A percentile compares a stretch with the other conserved stretches of the same genome.
Evolutionary conservation across 2,329 filamentous ascomycete species (phyloP).

Genomic region (Graphilbum sp.): DNA sequence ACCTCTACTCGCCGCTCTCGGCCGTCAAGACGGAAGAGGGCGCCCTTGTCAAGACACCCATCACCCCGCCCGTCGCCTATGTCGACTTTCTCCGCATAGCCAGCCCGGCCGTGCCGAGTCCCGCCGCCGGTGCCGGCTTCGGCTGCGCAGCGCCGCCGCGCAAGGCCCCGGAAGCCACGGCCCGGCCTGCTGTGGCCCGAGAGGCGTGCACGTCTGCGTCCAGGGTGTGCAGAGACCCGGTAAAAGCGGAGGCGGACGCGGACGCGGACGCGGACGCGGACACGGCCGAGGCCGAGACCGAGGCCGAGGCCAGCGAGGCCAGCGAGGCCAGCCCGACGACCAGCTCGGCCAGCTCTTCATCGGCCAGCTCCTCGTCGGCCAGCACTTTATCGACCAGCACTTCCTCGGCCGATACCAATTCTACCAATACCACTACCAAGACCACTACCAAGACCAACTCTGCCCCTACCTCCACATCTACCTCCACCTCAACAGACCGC

Average conservation of each 20-base stretch:
- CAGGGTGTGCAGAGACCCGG: not conserved
- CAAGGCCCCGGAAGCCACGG: too few species aligned
- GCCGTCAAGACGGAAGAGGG: slow-evolving; percentile 53
- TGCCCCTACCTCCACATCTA: slow-evolving; percentile 42
- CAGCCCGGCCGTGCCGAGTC: slow-evolving; percentile 9
- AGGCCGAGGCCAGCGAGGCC: too few species aligned
- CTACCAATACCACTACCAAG: too few species aligned
- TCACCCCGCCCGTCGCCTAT: slow-evolving; percentile 80
- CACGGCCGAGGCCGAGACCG: slow-evolving; percentile 11
- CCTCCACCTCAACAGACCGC: slow-evolving; percentile 36
- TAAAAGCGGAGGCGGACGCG: not conserved
- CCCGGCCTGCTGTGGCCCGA: too few species aligned
- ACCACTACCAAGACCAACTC: too few species aligned
- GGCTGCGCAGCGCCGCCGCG: too few species aligned
- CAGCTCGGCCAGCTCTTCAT: too few species aligned
- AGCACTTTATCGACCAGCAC: too few species aligned
- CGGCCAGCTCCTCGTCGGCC: too few species aligned
- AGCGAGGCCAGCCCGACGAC: too few species aligned
- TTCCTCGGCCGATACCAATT: too few species aligned
- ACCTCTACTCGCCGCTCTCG: slow-evolving; percentile 24
- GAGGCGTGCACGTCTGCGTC: too few species aligned
- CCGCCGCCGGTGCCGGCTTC: slow-evolving; percentile 1
- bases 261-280: slow-evolving; percentile 8
- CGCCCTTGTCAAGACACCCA: slow-evolving; percentile 60
- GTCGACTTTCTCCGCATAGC: slow-evolving; percentile 78